These are phyloP conservation scores for Pichia terricola DNA, from an alignment of 1,139 yeast genomes.

Conservation along the genomic window DNA sequence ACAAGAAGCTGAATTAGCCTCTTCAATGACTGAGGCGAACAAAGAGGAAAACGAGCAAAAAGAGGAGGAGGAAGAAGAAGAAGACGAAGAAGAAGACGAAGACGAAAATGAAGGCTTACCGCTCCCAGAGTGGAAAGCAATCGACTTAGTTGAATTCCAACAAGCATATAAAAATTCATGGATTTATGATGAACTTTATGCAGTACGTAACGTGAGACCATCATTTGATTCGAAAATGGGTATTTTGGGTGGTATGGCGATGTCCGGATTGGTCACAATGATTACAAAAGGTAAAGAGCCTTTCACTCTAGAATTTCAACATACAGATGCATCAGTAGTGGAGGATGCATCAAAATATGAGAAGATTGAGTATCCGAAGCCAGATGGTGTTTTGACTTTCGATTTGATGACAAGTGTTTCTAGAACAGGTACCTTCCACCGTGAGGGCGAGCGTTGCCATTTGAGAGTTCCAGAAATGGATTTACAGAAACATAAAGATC, in stretches of 20 bases:
- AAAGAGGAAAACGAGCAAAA: constrained; percentile 25
- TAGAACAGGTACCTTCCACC: constrained; percentile 92
- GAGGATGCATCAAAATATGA: constrained; percentile 51
- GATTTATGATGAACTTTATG: constrained; percentile 74
- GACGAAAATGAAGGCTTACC: constrained; percentile 26
- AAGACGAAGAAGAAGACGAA: constrained; percentile 38
- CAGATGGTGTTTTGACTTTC: constrained; percentile 83
- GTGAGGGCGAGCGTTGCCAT: constrained; percentile 89
- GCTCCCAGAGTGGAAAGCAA: constrained; percentile 30
- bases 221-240: constrained; percentile 72
- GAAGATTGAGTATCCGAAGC: constrained; percentile 85
- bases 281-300: constrained; percentile 72
- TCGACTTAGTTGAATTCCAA: constrained; percentile 53
- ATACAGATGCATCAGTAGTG: constrained; percentile 67
- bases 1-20: constrained; percentile 35
- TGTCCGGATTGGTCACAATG: constrained; percentile 80
- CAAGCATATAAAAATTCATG: constrained; percentile 62
- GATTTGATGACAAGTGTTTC: constrained; percentile 89
- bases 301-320: constrained; percentile 71
- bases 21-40: constrained; percentile 25
- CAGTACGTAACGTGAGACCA: constrained; percentile 85
- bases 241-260: constrained; percentile 65
- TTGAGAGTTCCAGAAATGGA: constrained; percentile 72
- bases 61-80: constrained; percentile 37
- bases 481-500: constrained; percentile 53